These are phyloP conservation scores for Dendrothele bispora DNA, from an alignment of 768 basidiomycete genomes.

Conservation along the genomic window DNA sequence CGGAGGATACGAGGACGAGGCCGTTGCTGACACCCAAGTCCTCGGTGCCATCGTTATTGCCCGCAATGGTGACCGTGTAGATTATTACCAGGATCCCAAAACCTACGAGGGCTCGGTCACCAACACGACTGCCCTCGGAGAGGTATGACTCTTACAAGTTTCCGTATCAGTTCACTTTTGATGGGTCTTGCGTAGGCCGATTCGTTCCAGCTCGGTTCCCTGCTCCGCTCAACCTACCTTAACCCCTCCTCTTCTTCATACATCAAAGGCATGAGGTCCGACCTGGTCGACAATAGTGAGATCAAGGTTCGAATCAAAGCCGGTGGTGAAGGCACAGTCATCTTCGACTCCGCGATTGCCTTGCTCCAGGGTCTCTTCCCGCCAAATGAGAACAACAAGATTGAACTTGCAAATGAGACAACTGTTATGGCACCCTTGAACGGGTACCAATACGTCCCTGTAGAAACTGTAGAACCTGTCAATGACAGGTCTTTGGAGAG, in stretches of 20 bases:
- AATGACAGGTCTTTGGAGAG: conserved; percentile 84
- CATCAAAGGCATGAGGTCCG: conserved; percentile 62
- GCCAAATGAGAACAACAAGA: conserved; percentile 70
- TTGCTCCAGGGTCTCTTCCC: conserved; percentile 86
- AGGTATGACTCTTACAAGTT: conserved; percentile 42
- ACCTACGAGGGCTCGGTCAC: conserved; percentile 64
- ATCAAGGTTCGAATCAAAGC: conserved; percentile 80
- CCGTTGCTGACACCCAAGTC: conserved; percentile 41
- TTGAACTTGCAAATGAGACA: conserved; percentile 76
- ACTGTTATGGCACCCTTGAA: conserved; percentile 70
- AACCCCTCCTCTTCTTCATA: conserved; percentile 64
- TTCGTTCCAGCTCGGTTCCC: conserved; percentile 61
- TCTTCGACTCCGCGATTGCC: conserved; percentile 85
- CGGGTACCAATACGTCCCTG: conserved; percentile 89
- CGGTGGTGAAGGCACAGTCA: conserved; percentile 81
- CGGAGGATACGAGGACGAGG: not conserved
- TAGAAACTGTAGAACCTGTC: conserved; percentile 83
- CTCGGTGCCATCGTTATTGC: conserved; percentile 78
- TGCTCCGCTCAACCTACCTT: conserved; percentile 68
- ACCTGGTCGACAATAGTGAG: conserved; percentile 72
- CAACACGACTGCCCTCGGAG: conserved; percentile 75
- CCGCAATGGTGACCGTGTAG: conserved; percentile 75
- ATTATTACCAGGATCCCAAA: conserved; percentile 69
- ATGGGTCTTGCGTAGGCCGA: conserved; percentile 45
- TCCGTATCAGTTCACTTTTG: conserved; percentile 9